Conservation (phyloP, 208 protist species). For the Trypanosoma rangeli region DNA sequence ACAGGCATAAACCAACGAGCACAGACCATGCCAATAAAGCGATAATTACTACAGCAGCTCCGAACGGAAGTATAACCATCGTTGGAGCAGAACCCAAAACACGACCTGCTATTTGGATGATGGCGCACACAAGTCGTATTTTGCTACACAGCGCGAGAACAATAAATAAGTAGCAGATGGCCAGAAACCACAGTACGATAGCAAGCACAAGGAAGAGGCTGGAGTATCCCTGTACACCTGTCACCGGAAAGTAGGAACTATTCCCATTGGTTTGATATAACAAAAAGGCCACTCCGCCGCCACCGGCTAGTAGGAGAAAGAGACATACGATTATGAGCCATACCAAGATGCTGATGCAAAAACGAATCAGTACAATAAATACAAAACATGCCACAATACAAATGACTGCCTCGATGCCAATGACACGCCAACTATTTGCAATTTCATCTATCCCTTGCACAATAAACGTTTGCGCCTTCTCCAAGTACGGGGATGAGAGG, state of each 20-base stretch:
- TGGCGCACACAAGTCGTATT: constrained; percentile 51
- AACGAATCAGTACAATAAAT: constrained; percentile 32
- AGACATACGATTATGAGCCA: constrained; percentile 21
- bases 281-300: constrained; percentile 17
- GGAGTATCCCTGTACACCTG: constrained; percentile 13
- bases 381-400: constrained; percentile 29
- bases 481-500: constrained; percentile 6
- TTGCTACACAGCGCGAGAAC: constrained; percentile 41
- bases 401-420: constrained; percentile 20
- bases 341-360: constrained; percentile 23
- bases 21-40: constrained; percentile 16
- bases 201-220: constrained; percentile 15
- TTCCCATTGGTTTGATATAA: constrained; percentile 27
- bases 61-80: constrained; percentile 56
- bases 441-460: constrained; percentile 25
- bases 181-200: constrained; percentile 21
- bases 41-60: constrained; percentile 26
- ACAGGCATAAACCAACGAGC: constrained; percentile 15
- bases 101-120: constrained; percentile 52
- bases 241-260: background rate
- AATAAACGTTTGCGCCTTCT: constrained; percentile 17
- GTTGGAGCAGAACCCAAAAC: constrained; percentile 43
- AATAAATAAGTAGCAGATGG: constrained; percentile 32
- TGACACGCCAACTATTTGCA: constrained; percentile 19
- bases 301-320: constrained; percentile 19